Percentiles rank a stretch among this genome's conserved stretches.
Conservation (phyloP, 306 rosid species). For the Sphenostylis stenocarpa region DNA sequence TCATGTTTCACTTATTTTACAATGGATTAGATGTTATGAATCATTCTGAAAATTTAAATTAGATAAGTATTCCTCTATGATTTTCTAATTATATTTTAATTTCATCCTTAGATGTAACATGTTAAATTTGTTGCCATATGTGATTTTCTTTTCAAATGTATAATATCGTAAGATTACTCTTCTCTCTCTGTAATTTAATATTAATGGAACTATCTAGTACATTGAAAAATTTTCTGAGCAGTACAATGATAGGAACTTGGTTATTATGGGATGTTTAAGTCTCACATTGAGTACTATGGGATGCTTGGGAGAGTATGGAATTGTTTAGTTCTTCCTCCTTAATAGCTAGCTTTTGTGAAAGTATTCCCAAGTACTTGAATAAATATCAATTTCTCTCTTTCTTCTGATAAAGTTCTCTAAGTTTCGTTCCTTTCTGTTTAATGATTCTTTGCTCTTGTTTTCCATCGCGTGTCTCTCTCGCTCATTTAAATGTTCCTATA, state of each 20-base stretch:
- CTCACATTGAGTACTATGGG: no score
- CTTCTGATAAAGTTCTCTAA: constrained; percentile 29
- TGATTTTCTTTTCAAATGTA: not conserved
- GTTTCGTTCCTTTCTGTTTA: constrained; percentile 13
- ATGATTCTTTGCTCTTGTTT: not conserved
- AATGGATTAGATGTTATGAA: constrained; percentile 20
- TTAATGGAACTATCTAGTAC: constrained; percentile 2
- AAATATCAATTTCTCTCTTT: constrained; percentile 15
- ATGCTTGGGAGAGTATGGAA: no score
- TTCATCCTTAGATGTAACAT: constrained; percentile 12
- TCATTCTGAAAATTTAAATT: constrained; percentile 1
- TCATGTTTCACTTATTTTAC: constrained; percentile 9
- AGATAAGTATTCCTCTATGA: not conserved
- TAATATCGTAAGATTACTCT: not conserved
- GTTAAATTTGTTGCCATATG: constrained; percentile 1
- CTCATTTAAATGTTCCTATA: not conserved
- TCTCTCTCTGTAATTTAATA: constrained; percentile 12
- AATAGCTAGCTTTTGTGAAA: no score
- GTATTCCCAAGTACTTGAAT: no score
- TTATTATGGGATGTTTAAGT: no score
- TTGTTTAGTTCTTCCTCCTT: not conserved
- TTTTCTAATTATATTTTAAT: constrained; percentile 3
- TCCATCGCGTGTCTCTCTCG: not conserved
- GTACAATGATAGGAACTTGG: no score
- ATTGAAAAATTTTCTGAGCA: not conserved